Evolutionary conservation across 2,329 filamentous ascomycete genomes (phyloP).

Genomic region (Fusarium albidum): DNA sequence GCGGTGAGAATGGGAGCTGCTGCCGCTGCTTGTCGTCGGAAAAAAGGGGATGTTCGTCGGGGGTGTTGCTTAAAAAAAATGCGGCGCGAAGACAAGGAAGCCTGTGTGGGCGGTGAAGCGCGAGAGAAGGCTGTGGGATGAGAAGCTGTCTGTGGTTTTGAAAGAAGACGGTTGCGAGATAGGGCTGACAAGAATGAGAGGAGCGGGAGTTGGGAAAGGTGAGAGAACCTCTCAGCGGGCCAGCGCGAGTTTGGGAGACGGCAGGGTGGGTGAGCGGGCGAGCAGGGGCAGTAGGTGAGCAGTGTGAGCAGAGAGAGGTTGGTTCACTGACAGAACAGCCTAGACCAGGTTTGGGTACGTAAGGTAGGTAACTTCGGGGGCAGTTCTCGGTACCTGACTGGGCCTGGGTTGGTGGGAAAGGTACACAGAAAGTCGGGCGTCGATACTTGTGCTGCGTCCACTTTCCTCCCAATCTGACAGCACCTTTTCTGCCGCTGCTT

Average conservation of each 20-base stretch:
- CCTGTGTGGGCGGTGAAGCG: constrained; percentile 9
- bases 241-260: constrained; percentile 23
- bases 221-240: constrained; percentile 23
- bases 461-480: constrained; percentile 19
- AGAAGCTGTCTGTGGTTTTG: constrained; percentile 26
- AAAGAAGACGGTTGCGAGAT: constrained; percentile 36
- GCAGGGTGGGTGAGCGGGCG: constrained; percentile 20
- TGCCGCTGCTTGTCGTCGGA: constrained; percentile 25
- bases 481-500: constrained; percentile 4
- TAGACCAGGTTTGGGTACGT: constrained; percentile 3
- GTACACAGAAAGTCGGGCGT: constrained; percentile 22
- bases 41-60: constrained; percentile 13
- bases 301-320: no score
- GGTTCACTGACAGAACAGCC: constrained; percentile 9
- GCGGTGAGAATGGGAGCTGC: constrained; percentile 37
- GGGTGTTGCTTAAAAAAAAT: constrained; percentile 12
- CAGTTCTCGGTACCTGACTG: constrained; percentile 16
- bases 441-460: constrained; percentile 13
- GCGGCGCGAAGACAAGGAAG: constrained; percentile 24
- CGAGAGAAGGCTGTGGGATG: constrained; percentile 7
- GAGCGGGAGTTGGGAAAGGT: constrained; percentile 28
- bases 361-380: constrained; percentile 27
- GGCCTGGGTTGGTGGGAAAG: not conserved
- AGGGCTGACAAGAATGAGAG: constrained; percentile 41
- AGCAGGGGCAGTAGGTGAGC: no score